Conservation (phyloP, 345 rosid species). For the Moricandia arvensis region DNA sequence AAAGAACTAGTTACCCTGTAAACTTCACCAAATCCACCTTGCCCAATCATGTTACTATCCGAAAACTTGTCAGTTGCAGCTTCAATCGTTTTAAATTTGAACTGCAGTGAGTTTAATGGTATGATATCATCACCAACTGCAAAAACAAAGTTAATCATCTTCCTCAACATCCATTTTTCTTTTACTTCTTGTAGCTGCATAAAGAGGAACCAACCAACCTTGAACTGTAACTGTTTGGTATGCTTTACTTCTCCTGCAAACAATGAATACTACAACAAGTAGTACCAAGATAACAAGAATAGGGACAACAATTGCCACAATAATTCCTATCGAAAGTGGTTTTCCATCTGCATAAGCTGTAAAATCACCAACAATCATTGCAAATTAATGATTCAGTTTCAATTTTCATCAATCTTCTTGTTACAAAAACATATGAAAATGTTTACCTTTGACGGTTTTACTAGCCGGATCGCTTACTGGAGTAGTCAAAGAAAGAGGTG, state of each 20-base stretch:
- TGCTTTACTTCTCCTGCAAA: constrained; percentile 3
- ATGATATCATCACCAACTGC: constrained; percentile 35
- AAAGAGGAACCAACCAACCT: constrained; percentile 11
- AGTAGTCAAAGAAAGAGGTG: background rate
- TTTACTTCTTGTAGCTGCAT: background rate
- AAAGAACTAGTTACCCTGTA: constrained; percentile 41
- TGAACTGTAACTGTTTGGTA: background rate
- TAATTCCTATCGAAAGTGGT: background rate
- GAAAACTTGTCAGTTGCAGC: constrained; percentile 49
- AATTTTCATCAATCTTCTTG: background rate
- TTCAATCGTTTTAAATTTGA: constrained; percentile 34
- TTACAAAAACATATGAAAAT: background rate
- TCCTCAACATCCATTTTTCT: background rate
- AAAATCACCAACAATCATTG: background rate
- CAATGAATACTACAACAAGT: background rate
- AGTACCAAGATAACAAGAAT: background rate
- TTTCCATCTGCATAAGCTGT: constrained; percentile 8
- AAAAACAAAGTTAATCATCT: background rate
- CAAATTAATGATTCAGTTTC: background rate
- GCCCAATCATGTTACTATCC: constrained; percentile 48
- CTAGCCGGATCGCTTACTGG: background rate
- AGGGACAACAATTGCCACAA: constrained; percentile 11
- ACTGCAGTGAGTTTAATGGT: constrained; percentile 40
- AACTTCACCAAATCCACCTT: constrained; percentile 71
- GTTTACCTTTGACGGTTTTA: constrained; percentile 2